Base-by-base conservation (phyloP, 345 rosid species). In the Aquilaria yunnanensis region DNA sequence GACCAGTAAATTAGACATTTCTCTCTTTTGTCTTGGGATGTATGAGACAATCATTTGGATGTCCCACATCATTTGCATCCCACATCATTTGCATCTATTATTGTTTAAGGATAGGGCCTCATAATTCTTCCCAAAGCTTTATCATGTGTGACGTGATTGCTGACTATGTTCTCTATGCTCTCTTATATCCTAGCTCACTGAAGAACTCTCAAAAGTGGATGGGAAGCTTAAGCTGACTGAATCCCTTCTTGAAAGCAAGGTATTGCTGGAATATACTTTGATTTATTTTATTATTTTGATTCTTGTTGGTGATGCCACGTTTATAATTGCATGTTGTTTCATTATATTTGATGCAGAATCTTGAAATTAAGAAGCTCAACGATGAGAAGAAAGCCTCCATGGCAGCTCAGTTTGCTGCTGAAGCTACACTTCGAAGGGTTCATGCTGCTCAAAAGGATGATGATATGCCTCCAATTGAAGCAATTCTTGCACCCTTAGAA, bases 331-430 rank as follows among this genome's bases (percentile, higher is more conserved):
- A 3, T 55, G 54, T 47, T 43, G 57, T 61, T 63, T 47, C 57
- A 47, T 43, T 32, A 3, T 12, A 12, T 70, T 52, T 33, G 55
- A 59, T 64, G 69, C 85, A 92, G 98, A 89, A 89, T 78, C 89
- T 92, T 72, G 98, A 92, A 71, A 87, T 89, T 58, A 92, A 87
- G 84, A 92, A 85, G 76, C 84, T 89, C 58, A 89, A 87, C 54
- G 98, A 92, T 77, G 98, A 92, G 66, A 89, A 87, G 84, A 92
- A 79, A 75, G 92, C 92, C 54, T 88, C 95, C 66, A 80, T 89
- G 97, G 96, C 98, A 67, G 98, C 98, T 72, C 98, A 92, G 77
- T 89, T 92, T 85, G 98, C 96, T n/a, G 98, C 97, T 52, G 97
- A 92, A 83, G 97, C 97, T 47, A 83, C 98, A 62, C 91, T 92